Base-by-base conservation (phyloP, 176 grass and related monocot genomes). In the Elymus sibiricus region DNA sequence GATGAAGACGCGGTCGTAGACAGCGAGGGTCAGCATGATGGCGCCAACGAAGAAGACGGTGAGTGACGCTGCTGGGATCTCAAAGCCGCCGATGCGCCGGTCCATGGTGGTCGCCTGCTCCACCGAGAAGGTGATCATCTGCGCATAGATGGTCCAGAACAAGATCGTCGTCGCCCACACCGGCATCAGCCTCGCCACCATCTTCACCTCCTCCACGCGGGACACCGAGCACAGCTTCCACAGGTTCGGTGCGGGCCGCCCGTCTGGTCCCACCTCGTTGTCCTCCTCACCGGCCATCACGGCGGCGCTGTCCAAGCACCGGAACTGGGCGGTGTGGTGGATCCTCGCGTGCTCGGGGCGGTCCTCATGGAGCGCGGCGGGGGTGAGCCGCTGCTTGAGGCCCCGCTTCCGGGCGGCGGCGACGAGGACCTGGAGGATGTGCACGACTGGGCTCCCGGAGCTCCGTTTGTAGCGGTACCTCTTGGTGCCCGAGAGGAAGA, bases 81-180 rank as follows among this genome's bases (percentile, higher is more conserved):
- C 63, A 53, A 97, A 97, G 10, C 82, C 55, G 10, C 94, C 90
- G 1, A 97, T 80, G 10, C 87, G 87, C n/a, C 94, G 87, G 78
- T 97, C 80, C 92, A 97, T 94, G 66, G 94, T 97, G 31, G 85
- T 94, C 12, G 94, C 92, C 91, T 97, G 94, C 76, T 94, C 94
- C 65, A 97, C 94, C 21, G 94, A 97, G 83, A 97, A 97, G 27
- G 94, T 97, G 87, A 97, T 97, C 83, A 97, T 92, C 77, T 97
- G 94, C 6, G 92, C 94, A 17, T 94, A 97, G 38, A 90, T 87
- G 59, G 94, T 97, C 94, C 94, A 97, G 90, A 97, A 97, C 59
- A 97, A 85, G 88, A 97, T 94, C 0, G 92, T 97, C 59, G 94
- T 97, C 21, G 42, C 71, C 71, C 71, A 74, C 24, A 74, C 71